Conservation (phyloP, 2,329 filamentous ascomycete genomes). For the Scedosporium dehoogii region DNA sequence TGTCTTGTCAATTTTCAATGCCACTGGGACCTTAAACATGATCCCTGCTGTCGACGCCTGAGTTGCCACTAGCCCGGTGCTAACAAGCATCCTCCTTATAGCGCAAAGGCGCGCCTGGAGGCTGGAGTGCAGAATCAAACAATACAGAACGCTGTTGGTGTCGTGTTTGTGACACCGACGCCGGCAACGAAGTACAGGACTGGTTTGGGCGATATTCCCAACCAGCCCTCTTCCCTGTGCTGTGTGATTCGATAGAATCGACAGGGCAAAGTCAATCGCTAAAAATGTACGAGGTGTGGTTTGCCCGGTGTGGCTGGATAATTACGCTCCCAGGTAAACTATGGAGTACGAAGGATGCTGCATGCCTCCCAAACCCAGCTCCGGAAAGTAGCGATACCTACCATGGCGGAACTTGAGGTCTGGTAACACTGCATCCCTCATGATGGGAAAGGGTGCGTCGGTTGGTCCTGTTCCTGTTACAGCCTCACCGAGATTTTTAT, state of each 20-base stretch:
- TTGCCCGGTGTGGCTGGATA: no score
- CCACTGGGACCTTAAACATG: no score
- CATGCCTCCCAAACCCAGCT: no score
- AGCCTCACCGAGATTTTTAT: background rate
- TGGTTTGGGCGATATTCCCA: background rate
- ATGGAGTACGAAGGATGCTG: no score
- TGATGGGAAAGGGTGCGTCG: no score
- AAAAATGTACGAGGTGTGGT: background rate
- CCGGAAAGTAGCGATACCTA: no score
- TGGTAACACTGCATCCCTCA: no score
- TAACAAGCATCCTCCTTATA: background rate
- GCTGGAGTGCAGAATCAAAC: no score
- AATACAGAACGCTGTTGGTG: background rate
- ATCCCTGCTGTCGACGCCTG: background rate
- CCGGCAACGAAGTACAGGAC: background rate
- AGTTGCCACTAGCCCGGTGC: background rate
- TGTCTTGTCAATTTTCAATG: no score
- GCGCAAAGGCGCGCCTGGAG: no score
- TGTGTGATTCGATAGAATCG: background rate
- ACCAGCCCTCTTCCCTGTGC: background rate
- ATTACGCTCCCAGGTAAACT: no score
- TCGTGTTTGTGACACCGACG: background rate
- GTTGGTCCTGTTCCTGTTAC: background rate
- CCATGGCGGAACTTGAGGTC: no score
- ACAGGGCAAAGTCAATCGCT: background rate